Evolutionary conservation across 2,329 filamentous ascomycete species (phyloP), one percentile per base, ranked within the genome.

Genomic region (Bertia moriformis): DNA sequence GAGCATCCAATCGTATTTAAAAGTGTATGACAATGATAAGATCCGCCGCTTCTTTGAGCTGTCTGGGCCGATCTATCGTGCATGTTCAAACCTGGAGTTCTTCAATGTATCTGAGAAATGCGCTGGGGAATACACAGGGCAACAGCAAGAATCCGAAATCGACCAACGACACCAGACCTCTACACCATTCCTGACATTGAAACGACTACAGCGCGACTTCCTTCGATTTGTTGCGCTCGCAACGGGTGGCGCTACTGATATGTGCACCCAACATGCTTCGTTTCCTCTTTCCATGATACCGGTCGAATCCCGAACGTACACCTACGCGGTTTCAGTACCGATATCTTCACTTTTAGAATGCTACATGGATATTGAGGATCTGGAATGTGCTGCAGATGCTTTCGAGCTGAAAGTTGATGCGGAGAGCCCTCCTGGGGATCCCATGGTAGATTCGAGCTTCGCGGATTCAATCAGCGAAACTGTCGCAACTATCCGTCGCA

Each of bases 41-140:
- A 63, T 79, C 2, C 60, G 65, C 33, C 71, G 71, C 36, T 62
- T 84, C 4, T 56, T 83, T 18, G 63, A 67, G 14, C 66, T 69
- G 13, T 73, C 68, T 45, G 66, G 63, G 17, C 60, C 66, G 2
- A 67, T 81, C 14, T 75, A 83, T 46, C 66, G 78, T 38, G 66
- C 65, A 2, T 83, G 77, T 50, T 78, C 78, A 10, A 86, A 83
- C 46, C 71, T 81, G 44, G 82, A 87, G 50, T 88, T 85, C 53
- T 85, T 77, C 61, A 86, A 86, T 47, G 61, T 83, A 14, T 78
- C 78, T 2, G 79, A 84, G 49, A 62, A 58, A 14, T 52, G 51
- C 4, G 50, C 58, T 33, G 51, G 41, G 18, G 22, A 27, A 47
- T 46, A 50, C 46, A 18, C 50, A 19, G 40, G 54, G 35, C 39